phyloP scores from a whole-genome alignment of 2,329 filamentous ascomycete genomes.

The Lomentospora prolificans region DNA sequence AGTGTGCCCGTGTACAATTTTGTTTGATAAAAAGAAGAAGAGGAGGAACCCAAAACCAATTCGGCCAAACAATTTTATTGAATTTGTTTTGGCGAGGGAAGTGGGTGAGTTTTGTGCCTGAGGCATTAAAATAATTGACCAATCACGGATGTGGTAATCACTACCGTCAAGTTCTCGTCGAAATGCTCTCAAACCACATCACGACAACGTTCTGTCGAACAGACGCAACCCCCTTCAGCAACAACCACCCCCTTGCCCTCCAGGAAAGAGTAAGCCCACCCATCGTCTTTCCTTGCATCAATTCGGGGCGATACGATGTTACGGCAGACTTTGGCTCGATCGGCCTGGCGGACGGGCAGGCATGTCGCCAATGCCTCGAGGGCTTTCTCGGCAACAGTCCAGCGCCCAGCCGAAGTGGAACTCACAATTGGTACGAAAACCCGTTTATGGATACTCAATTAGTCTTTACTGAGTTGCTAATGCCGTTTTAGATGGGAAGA shows the following conservation, averaged over 20 bases:
- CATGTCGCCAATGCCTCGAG: slow-evolving; percentile 54
- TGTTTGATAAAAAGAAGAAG: not conserved
- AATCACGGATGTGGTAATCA: slow-evolving; percentile 31
- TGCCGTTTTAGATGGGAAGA: slow-evolving; percentile 71
- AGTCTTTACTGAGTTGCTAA: slow-evolving; percentile 21
- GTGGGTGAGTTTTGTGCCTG: slow-evolving; percentile 18
- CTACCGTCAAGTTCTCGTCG: slow-evolving; percentile 9
- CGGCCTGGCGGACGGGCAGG: slow-evolving; percentile 56
- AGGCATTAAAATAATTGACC: slow-evolving; percentile 26
- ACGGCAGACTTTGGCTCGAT: slow-evolving; percentile 57
- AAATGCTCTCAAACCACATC: slow-evolving; percentile 10
- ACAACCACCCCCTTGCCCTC: not conserved
- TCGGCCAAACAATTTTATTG: slow-evolving; percentile 10
- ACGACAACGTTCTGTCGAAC: slow-evolving; percentile 4
- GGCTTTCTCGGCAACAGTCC: slow-evolving; percentile 71
- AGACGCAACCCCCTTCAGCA: slow-evolving; percentile 1
- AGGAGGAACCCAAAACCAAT: slow-evolving; percentile 29
- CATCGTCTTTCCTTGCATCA: slow-evolving; percentile 18
- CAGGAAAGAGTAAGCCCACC: slow-evolving; percentile 4
- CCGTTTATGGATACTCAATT: slow-evolving; percentile 19
- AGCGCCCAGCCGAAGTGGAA: slow-evolving; percentile 84
- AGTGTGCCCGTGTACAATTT: slow-evolving; percentile 58
- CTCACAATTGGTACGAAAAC: slow-evolving; percentile 70
- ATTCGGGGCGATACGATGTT: slow-evolving; percentile 57
- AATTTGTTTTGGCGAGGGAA: not conserved